phyloP scores from a whole-genome alignment of 805 yeast genomes.

The Candida chauliodis region DNA sequence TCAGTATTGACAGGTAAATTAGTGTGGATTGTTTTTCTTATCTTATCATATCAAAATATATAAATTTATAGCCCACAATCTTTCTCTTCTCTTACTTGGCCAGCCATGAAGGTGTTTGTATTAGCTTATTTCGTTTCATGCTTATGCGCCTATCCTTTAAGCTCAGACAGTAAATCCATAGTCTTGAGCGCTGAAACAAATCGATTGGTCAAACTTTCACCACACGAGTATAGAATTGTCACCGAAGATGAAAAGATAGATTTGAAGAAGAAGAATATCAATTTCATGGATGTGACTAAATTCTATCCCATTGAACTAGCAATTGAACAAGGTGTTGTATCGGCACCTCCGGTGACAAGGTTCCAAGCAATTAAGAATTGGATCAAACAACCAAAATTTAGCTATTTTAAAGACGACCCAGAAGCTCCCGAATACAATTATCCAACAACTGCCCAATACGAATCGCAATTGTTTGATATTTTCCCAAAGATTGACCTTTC shows the following conservation, averaged over 20 bases:
- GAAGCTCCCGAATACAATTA: slow-evolving; percentile 39
- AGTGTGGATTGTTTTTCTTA: not conserved
- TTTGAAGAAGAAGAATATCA: slow-evolving; percentile 40
- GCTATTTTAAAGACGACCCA: not conserved
- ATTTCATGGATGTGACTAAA: slow-evolving; percentile 63
- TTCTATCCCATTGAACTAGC: slow-evolving; percentile 33
- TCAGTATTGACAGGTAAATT: no score
- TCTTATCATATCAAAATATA: slow-evolving; percentile 5
- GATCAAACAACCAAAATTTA: not conserved
- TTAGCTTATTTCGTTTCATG: no score
- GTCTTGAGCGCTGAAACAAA: slow-evolving; percentile 3
- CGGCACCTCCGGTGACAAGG: not conserved
- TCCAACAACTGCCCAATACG: slow-evolving; percentile 45
- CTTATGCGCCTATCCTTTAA: no score
- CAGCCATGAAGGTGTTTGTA: no score
- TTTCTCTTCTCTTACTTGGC: no score
- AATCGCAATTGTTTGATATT: slow-evolving; percentile 37
- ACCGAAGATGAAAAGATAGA: slow-evolving; percentile 31
- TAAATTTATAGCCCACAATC: not conserved
- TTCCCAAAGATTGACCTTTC: slow-evolving; percentile 41
- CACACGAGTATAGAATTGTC: slow-evolving; percentile 25
- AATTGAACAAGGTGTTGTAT: slow-evolving; percentile 22
- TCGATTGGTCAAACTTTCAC: slow-evolving; percentile 32
- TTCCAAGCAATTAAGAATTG: not conserved
- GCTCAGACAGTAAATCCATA: no score